These are phyloP conservation scores for Stenogyne calaminthoides DNA, from an alignment of 305 asterid genomes.

Conservation along the genomic window DNA sequence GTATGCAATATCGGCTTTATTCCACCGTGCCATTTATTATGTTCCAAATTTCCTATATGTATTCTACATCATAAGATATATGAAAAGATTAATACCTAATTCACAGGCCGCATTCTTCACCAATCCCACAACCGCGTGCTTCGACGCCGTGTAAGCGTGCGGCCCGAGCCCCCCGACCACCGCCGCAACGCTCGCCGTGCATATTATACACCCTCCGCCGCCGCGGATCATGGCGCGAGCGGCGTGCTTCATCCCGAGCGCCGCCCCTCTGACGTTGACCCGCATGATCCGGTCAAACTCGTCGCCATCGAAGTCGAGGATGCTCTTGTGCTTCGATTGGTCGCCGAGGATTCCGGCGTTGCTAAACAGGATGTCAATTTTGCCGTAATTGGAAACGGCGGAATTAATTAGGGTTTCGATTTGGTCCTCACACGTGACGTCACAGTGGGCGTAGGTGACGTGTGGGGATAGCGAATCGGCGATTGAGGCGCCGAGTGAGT, in stretches of 20 bases:
- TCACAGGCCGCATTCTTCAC: conserved; percentile 72
- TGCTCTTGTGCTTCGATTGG: conserved; percentile 65
- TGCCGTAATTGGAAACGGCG: conserved; percentile 46
- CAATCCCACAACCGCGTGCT: conserved; percentile 71
- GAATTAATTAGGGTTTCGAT: conserved; percentile 42
- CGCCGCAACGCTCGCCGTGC: conserved; percentile 74
- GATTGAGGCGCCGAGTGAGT: conserved; percentile 44
- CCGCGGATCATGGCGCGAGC: conserved; percentile 63
- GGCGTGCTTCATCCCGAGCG: conserved; percentile 76
- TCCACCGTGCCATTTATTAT: too few relatives aligned
- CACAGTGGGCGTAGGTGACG: conserved; percentile 54
- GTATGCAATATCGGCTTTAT: too few relatives aligned
- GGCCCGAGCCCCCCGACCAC: conserved; percentile 77
- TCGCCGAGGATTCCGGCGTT: conserved; percentile 72
- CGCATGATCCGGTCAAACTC: conserved; percentile 66
- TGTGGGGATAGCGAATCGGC: conserved; percentile 44
- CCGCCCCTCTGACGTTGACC: conserved; percentile 64
- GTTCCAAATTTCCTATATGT: too few relatives aligned
- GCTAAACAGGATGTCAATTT: conserved; percentile 58
- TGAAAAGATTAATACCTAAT: conserved; percentile 3
- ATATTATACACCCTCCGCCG: conserved; percentile 57
- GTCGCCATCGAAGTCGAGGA: conserved; percentile 56
- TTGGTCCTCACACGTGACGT: conserved; percentile 59
- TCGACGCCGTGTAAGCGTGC: conserved; percentile 74
- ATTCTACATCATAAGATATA: too few relatives aligned